Evolutionary conservation across 2,329 filamentous ascomycete genomes (phyloP).

Genomic region (Fusarium torreyae): DNA sequence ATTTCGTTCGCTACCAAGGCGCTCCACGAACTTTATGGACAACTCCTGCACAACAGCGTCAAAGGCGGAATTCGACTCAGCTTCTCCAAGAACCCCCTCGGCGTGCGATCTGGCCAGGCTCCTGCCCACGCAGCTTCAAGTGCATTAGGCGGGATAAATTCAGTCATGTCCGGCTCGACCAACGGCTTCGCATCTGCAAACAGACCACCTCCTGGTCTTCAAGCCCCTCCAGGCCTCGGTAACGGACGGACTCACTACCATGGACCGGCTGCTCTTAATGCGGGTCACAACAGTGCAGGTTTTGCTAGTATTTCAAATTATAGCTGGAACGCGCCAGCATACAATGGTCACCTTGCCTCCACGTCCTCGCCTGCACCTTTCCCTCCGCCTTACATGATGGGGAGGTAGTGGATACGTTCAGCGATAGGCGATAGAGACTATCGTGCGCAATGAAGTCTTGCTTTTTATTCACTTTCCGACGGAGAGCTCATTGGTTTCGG

Average conservation of each 20-base stretch:
- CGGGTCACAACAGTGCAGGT: constrained; percentile 29
- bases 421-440: neutral
- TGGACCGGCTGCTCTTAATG: constrained; percentile 41
- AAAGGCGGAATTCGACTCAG: constrained; percentile 96
- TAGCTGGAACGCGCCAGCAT: constrained; percentile 46
- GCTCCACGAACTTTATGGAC: constrained; percentile 89
- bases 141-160: constrained; percentile 70
- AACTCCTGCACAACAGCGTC: constrained; percentile 88
- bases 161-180: constrained; percentile 65
- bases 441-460: neutral
- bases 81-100: constrained; percentile 97
- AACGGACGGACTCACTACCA: constrained; percentile 47
- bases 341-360: constrained; percentile 32
- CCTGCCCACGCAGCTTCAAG: constrained; percentile 58
- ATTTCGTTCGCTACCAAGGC: constrained; percentile 92
- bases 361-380: constrained; percentile 44
- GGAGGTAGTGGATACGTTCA: neutral
- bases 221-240: constrained; percentile 80
- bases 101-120: constrained; percentile 86
- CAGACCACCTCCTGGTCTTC: constrained; percentile 86
- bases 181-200: constrained; percentile 77
- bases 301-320: constrained; percentile 42
- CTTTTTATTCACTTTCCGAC: neutral
- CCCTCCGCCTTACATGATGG: constrained; percentile 28
- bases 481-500: neutral